Evolutionary conservation across 129 eudicot genomes (phyloP).

Genomic region (carrot (Daucus carota)): DNA sequence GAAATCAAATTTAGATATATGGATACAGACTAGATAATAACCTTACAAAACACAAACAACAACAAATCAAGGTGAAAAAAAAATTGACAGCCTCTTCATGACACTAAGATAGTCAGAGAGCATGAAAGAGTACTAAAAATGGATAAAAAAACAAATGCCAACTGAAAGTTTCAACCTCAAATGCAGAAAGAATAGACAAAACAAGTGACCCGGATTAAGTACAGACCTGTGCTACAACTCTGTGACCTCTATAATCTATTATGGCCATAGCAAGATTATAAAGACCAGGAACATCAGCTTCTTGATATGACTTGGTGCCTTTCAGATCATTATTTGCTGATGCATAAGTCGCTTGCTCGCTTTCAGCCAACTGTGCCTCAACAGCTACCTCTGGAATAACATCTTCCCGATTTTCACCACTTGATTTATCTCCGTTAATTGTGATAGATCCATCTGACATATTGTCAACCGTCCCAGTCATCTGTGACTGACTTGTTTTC

Average conservation of each 20-base stretch:
- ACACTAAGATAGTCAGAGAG: neutral
- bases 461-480: conserved; percentile 26
- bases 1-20: neutral
- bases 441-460: conserved; percentile 19
- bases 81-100: neutral
- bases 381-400: conserved; percentile 33
- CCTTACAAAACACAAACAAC: neutral
- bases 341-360: conserved; percentile 99
- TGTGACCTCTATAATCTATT: conserved; percentile 92
- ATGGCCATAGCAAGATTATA: conserved; percentile 99
- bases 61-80: neutral
- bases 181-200: neutral
- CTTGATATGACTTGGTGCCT: conserved; percentile 97
- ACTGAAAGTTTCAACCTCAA: neutral
- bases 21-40: neutral
- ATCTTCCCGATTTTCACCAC: conserved; percentile 23
- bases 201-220: neutral
- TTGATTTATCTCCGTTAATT: conserved; percentile 31
- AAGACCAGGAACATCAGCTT: conserved; percentile 97
- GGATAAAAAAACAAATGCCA: neutral
- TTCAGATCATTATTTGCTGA: conserved; percentile 94
- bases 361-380: conserved; percentile 84
- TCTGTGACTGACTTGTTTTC: conserved; percentile 3
- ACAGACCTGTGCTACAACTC: conserved; percentile 95
- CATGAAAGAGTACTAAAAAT: neutral